A percentile compares a stretch with the other conserved stretches of the same genome.
Evolutionary conservation across 2,329 filamentous ascomycete genomes (phyloP).

Genomic region (Trichoderma citrinoviride): DNA sequence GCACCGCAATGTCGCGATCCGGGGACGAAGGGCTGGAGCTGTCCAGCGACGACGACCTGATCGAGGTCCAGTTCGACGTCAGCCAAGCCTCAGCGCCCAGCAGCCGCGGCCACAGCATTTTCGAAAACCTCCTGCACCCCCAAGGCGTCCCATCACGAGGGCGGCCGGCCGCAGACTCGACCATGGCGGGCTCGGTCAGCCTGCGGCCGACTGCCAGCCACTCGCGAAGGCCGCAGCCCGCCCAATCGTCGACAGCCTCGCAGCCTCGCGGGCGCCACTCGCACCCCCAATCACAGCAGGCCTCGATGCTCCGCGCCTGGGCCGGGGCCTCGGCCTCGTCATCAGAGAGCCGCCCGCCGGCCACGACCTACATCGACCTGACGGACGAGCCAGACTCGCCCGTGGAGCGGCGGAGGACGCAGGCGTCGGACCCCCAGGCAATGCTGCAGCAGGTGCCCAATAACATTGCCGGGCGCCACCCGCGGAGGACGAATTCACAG

Average conservation of each 20-base stretch:
- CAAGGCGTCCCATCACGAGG: background rate
- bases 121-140: conserved; percentile 22
- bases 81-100: conserved; percentile 15
- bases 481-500: conserved; percentile 43
- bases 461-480: conserved; percentile 33
- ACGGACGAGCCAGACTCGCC: conserved; percentile 52
- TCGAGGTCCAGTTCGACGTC: conserved; percentile 36
- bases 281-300: background rate
- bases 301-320: background rate
- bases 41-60: conserved; percentile 35
- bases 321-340: background rate
- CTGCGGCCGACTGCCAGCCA: background rate
- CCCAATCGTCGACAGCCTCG: background rate
- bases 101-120: background rate
- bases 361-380: conserved; percentile 46
- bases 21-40: conserved; percentile 21
- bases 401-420: conserved; percentile 35
- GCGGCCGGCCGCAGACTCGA: background rate
- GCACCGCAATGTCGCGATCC: conserved; percentile 22
- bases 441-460: conserved; percentile 19
- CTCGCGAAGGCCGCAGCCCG: background rate
- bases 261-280: conserved; percentile 3
- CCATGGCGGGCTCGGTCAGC: background rate
- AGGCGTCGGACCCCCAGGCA: conserved; percentile 25
- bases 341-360: conserved; percentile 8